A percentile compares a stretch with the other conserved stretches of the same genome.
Evolutionary conservation across 106 monocot species (phyloP).

Genomic region (Allium cepa): DNA sequence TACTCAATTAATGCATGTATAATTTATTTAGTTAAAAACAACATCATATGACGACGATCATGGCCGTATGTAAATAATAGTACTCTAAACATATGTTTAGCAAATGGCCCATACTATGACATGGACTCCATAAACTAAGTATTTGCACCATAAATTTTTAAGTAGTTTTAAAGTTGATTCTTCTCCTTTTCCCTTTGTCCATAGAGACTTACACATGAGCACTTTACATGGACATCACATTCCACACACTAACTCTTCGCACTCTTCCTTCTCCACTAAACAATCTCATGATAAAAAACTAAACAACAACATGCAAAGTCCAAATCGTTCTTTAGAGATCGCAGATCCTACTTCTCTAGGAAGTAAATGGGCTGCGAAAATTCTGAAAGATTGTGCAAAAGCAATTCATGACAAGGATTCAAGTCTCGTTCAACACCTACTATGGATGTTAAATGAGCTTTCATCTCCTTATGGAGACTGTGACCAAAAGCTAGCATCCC

Average conservation of each 20-base stretch:
- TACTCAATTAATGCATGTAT: neutral
- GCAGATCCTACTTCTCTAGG: neutral
- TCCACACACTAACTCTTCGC: neutral
- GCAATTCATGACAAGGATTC: conserved; percentile 45
- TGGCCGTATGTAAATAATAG: conserved; percentile 7
- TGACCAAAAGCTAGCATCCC: conserved; percentile 31
- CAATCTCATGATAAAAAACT: neutral
- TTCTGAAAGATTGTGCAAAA: conserved; percentile 30
- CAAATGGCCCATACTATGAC: conserved; percentile 1
- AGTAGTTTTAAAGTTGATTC: neutral
- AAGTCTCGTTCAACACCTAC: conserved; percentile 19
- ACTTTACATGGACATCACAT: conserved; percentile 2
- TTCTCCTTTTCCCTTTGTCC: neutral
- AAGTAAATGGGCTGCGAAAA: conserved; percentile 26
- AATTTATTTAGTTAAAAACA: conserved; percentile 7
- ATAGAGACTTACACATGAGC: neutral
- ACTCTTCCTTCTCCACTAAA: neutral
- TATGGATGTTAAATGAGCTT: conserved; percentile 48
- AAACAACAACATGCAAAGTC: conserved; percentile 5
- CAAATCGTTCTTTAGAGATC: conserved; percentile 5
- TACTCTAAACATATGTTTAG: neutral
- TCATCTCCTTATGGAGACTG: conserved; percentile 41
- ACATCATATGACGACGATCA: conserved; percentile 4
- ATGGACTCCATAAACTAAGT: conserved; percentile 5
- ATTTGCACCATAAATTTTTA: conserved; percentile 6